Evolutionary conservation across 768 basidiomycete genomes (phyloP), one percentile per base, ranked within the genome.

Genomic region (Termitomyces bulborhizus): DNA sequence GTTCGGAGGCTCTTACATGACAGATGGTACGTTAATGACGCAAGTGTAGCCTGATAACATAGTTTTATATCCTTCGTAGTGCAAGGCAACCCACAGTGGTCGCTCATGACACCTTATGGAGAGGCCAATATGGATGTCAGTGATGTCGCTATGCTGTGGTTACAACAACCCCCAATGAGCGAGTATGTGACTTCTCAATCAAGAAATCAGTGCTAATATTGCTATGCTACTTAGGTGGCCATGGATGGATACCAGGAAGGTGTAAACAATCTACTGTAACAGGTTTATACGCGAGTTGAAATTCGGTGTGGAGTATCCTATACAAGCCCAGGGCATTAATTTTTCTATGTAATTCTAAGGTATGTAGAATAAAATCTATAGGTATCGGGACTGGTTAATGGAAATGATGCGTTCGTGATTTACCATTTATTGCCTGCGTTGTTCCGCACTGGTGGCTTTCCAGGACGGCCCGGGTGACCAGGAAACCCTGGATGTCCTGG

Each of bases 401-500:
- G 11, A 50, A 29, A 50, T 50, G 11, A 12, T 37, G 16, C 3
- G n/a, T n/a, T 3, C 26, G 11, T 39, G 37, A n/a, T 11, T 11
- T 34, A 34, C 24, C 16, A 43, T 26, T 9, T 24, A 18, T 51
- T n/a, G 12, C 4, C 26, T 40, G n/a, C 29, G 6, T 40, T 18
- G 3, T 52, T 46, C 31, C 39, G 8, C 21, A 32, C 2, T 39
- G 43, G 55, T 4, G 55, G 53, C 4, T 36, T 40, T 42, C 52
- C 47, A 34, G 56, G 56, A 1, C 13, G 31, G 8, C 60, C 60
- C 18, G 60, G 60, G 6, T 41, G 5, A 12, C 60, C 60, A 37
- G 60, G 60, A 29, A 24, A 45, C 0, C 57, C 56, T 12, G 60
- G 60, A 18, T 56, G n/a, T 24, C 60, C 60, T 12, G 60, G 60